Evolutionary conservation across 805 yeast species (phyloP).

Genomic region (Spathaspora gorwiae): DNA sequence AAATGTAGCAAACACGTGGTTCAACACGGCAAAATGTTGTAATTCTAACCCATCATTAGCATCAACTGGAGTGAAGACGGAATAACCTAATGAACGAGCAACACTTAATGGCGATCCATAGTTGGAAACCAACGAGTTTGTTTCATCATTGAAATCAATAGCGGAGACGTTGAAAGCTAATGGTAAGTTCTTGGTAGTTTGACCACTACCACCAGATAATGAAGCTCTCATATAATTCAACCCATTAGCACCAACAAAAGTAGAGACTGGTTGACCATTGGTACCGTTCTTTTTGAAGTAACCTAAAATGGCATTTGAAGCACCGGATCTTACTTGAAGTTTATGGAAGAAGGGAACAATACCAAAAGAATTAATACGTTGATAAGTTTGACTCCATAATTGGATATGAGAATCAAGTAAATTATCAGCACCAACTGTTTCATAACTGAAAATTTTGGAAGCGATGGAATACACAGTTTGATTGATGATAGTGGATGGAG

Average conservation of each 20-base stretch:
- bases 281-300: constrained; percentile 42
- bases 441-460: constrained; percentile 62
- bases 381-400: constrained; percentile 54
- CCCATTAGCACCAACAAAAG: constrained; percentile 61
- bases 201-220: constrained; percentile 25
- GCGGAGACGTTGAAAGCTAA: constrained; percentile 73
- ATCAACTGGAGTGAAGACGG: constrained; percentile 65
- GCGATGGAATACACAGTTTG: constrained; percentile 51
- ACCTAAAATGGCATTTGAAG: constrained; percentile 75
- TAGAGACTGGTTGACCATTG: constrained; percentile 38
- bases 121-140: constrained; percentile 56
- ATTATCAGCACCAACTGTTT: constrained; percentile 58
- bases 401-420: constrained; percentile 55
- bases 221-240: constrained; percentile 64
- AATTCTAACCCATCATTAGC: constrained; percentile 48
- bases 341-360: constrained; percentile 58
- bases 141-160: constrained; percentile 56
- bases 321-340: constrained; percentile 77
- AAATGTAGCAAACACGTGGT: constrained; percentile 53
- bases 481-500: constrained; percentile 51
- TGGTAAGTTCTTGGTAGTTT: constrained; percentile 40
- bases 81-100: constrained; percentile 60
- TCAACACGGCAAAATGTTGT: constrained; percentile 62
- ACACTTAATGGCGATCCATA: constrained; percentile 55
- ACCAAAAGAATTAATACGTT: constrained; percentile 47